Conservation (phyloP, 257 asterid species). For the Solanum dulcamara region DNA sequence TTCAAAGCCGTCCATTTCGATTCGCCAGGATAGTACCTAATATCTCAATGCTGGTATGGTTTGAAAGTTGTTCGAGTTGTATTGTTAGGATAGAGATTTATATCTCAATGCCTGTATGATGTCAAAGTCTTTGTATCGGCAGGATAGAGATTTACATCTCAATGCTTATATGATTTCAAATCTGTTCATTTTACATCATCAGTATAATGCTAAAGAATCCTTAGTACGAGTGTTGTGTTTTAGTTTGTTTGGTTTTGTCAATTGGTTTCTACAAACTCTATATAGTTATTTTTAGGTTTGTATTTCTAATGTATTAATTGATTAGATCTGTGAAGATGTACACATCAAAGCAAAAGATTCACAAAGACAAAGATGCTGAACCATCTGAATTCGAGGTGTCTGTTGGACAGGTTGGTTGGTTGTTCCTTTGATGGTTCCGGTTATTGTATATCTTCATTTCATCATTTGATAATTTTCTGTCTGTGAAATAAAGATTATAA, state of each 20-base stretch:
- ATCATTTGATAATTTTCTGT: background rate
- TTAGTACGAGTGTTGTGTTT: background rate
- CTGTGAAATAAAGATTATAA: background rate
- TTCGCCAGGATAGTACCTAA: background rate
- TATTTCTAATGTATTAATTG: background rate
- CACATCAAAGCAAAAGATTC: constrained; percentile 56
- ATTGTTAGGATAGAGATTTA: background rate
- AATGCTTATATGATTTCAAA: background rate
- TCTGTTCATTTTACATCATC: background rate
- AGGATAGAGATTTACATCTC: background rate
- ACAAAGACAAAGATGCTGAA: constrained; percentile 71
- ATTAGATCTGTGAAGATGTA: constrained; percentile 51
- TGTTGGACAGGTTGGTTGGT: constrained; percentile 60
- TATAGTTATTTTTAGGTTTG: background rate
- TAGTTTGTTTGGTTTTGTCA: background rate
- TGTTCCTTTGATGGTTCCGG: background rate
- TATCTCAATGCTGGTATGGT: background rate
- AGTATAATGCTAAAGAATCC: background rate
- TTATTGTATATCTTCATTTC: background rate
- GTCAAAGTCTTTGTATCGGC: background rate
- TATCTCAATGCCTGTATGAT: background rate
- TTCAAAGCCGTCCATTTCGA: background rate
- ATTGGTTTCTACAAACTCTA: background rate
- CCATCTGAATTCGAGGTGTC: constrained; percentile 78
- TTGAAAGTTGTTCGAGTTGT: background rate